These are phyloP conservation scores for Pinus tabuliformis DNA, from an alignment of 75 land plant species.

Conservation along the genomic window DNA sequence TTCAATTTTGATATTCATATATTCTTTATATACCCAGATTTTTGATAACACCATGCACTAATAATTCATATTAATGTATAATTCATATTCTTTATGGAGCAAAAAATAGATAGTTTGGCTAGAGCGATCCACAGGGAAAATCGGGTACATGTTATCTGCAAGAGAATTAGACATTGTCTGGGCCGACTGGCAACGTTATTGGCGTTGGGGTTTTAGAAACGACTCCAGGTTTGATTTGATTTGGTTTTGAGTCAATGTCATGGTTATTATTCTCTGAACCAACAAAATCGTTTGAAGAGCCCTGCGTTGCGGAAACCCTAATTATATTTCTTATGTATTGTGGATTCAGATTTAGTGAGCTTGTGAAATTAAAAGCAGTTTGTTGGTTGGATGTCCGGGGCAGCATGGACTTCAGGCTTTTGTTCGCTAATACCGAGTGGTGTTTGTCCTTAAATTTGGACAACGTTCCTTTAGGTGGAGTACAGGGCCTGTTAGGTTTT, in stretches of 20 bases:
- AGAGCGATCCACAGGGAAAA: conserved; percentile 24
- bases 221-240: background rate
- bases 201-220: background rate
- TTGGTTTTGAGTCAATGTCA: no score
- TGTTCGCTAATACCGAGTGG: background rate
- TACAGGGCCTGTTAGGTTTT: background rate
- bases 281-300: no score
- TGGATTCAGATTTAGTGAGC: background rate
- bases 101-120: conserved; percentile 22
- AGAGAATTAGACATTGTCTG: conserved; percentile 33
- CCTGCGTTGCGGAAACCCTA: no score
- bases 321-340: background rate
- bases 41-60: no score
- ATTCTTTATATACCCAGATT: no score
- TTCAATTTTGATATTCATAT: background rate
- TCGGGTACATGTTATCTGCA: conserved; percentile 38
- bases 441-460: conserved; percentile 1
- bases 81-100: no score
- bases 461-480: background rate
- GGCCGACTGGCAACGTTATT: conserved; percentile 8
- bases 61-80: no score
- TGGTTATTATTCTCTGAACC: no score
- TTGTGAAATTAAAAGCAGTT: background rate
- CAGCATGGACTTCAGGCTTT: background rate
- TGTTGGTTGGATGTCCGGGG: background rate